Conservation (phyloP, 2,329 filamentous ascomycete genomes). For the Paraphoma chrysanthemicola region DNA sequence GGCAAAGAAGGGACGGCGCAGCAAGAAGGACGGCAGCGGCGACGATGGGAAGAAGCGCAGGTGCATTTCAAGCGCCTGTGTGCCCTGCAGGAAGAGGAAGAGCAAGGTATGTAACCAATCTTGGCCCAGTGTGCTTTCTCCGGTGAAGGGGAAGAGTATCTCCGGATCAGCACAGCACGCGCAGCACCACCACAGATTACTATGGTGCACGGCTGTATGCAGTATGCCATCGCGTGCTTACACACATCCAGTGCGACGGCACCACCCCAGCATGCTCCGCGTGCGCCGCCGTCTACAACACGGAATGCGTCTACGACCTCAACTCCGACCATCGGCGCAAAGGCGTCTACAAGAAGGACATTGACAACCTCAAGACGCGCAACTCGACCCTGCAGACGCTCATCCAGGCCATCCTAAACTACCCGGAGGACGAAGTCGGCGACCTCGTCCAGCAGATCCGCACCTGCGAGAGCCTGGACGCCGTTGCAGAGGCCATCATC, state of each 20-base stretch:
- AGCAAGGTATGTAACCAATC: constrained; percentile 43
- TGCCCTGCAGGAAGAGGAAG: constrained; percentile 51
- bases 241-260: constrained; percentile 73
- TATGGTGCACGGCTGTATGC: background rate
- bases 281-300: constrained; percentile 92
- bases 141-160: constrained; percentile 8
- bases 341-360: constrained; percentile 94
- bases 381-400: constrained; percentile 91
- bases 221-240: constrained; percentile 12
- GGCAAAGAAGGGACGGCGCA: constrained; percentile 42
- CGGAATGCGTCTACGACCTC: constrained; percentile 91
- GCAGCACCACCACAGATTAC: background rate
- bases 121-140: constrained; percentile 15
- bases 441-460: constrained; percentile 85
- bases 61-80: constrained; percentile 50
- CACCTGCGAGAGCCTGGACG: constrained; percentile 77
- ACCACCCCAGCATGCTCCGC: constrained; percentile 90
- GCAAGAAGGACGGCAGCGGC: constrained; percentile 46
- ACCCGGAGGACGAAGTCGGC: constrained; percentile 83
- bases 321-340: constrained; percentile 96
- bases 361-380: constrained; percentile 84
- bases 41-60: constrained; percentile 53
- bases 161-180: constrained; percentile 4
- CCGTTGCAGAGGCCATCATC: constrained; percentile 66
- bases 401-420: constrained; percentile 90